These are phyloP conservation scores for Brassica juncea DNA, from an alignment of 345 rosid genomes.

Conservation along the genomic window DNA sequence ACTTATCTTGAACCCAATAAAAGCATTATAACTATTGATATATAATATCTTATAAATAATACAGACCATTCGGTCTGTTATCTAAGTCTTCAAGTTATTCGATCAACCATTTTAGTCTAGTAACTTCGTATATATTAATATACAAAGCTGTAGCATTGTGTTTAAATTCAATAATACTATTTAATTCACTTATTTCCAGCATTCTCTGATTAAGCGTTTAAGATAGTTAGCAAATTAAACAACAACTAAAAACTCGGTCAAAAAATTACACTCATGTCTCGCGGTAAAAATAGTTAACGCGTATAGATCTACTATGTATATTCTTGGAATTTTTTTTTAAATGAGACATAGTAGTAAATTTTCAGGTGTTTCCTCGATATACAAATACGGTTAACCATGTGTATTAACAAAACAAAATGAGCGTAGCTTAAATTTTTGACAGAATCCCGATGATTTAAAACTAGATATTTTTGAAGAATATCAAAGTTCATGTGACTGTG, in stretches of 20 bases:
- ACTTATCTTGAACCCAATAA: constrained; percentile 33
- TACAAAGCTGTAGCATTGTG: not conserved
- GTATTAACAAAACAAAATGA: constrained; percentile 33
- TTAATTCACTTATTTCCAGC: not conserved
- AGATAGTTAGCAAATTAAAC: not conserved
- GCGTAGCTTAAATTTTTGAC: not conserved
- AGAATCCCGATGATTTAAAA: not conserved
- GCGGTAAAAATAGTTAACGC: not conserved
- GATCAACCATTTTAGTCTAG: not conserved
- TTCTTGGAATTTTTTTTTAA: not conserved
- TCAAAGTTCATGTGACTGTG: not conserved
- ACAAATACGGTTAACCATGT: constrained; percentile 30
- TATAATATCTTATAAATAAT: not conserved
- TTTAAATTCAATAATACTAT: not conserved
- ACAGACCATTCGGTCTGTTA: not conserved
- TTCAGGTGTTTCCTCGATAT: not conserved
- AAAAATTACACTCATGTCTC: not conserved
- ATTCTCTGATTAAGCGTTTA: not conserved
- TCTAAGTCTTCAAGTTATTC: not conserved
- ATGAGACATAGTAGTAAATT: not conserved
- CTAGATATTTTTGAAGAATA: not conserved
- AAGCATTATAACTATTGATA: constrained; percentile 19
- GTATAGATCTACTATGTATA: not conserved
- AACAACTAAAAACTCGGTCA: not conserved
- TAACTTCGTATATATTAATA: not conserved